A percentile compares a stretch with the other conserved stretches of the same genome.
Evolutionary conservation across 2,329 filamentous ascomycete genomes (phyloP).

Genomic region (Pleurostoma richardsiae): DNA sequence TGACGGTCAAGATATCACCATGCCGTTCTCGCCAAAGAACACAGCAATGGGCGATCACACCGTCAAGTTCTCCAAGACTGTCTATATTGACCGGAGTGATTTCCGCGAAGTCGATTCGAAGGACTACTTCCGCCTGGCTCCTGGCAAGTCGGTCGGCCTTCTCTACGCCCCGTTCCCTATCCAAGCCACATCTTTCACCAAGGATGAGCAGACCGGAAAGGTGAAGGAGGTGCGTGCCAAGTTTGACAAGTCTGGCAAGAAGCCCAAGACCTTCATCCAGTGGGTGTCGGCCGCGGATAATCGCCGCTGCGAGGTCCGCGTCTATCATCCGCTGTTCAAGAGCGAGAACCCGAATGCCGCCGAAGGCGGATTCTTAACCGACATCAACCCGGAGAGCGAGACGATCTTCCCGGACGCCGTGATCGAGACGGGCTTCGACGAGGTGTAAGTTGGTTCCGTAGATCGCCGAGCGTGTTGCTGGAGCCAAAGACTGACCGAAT

Average conservation of each 20-base stretch:
- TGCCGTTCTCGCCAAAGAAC: constrained; percentile 56
- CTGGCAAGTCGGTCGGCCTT: constrained; percentile 63
- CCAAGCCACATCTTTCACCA: constrained; percentile 57
- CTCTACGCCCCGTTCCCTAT: constrained; percentile 61
- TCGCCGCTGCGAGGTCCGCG: constrained; percentile 8
- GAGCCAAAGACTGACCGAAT: no score
- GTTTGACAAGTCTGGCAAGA: constrained; percentile 18
- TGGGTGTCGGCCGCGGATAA: constrained; percentile 44
- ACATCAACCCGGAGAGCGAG: constrained; percentile 82
- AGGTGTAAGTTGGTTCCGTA: constrained; percentile 40
- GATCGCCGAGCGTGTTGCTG: no score
- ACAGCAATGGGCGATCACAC: constrained; percentile 24
- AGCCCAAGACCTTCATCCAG: constrained; percentile 48
- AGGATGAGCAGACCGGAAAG: constrained; percentile 46
- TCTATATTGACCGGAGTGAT: constrained; percentile 67
- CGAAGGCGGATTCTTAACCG: constrained; percentile 74
- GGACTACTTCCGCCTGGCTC: constrained; percentile 67
- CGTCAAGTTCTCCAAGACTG: constrained; percentile 51
- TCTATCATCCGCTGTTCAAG: constrained; percentile 34
- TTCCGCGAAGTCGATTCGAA: constrained; percentile 62
- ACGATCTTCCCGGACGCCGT: constrained; percentile 72
- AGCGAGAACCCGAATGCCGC: constrained; percentile 75
- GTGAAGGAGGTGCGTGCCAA: constrained; percentile 20
- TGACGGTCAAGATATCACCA: constrained; percentile 53
- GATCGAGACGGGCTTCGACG: constrained; percentile 78